A percentile compares a stretch with the other conserved stretches of the same genome.
phyloP scores from a whole-genome alignment of 2,329 filamentous ascomycete species.

The Ceratocystis smalleyi region DNA sequence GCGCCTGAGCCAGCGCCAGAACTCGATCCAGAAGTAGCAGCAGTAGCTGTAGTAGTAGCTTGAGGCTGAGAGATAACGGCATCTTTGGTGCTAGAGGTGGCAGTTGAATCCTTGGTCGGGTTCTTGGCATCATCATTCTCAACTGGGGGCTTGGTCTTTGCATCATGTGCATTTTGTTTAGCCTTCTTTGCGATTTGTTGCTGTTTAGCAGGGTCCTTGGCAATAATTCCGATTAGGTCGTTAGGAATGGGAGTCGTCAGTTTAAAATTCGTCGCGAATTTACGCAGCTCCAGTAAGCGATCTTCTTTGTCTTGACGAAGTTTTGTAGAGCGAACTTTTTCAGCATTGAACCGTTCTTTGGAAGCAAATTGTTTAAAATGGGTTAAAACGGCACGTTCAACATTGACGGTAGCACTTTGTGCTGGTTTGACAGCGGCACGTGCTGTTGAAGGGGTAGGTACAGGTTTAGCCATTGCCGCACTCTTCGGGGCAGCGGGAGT shows the following conservation, averaged over 20 bases:
- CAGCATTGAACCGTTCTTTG: constrained; percentile 38
- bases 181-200: constrained; percentile 69
- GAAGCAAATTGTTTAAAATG: constrained; percentile 50
- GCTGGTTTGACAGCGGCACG: constrained; percentile 21
- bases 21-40: constrained; percentile 19
- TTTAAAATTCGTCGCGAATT: constrained; percentile 89
- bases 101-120: constrained; percentile 28
- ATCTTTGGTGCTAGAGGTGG: constrained; percentile 16
- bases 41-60: constrained; percentile 22
- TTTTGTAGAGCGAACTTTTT: constrained; percentile 42
- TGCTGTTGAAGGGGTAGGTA: constrained; percentile 3
- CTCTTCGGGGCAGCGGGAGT: background rate
- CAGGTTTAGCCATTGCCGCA: constrained; percentile 14
- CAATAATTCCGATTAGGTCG: constrained; percentile 85
- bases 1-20: background rate
- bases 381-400: constrained; percentile 45
- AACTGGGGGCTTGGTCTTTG: constrained; percentile 20
- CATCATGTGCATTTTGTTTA: constrained; percentile 34
- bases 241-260: constrained; percentile 80
- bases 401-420: constrained; percentile 43
- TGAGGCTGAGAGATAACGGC: background rate
- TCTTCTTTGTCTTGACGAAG: constrained; percentile 67
- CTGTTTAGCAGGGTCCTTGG: constrained; percentile 91
- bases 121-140: constrained; percentile 32
- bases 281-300: constrained; percentile 86